Evolutionary conservation across 2,329 filamentous ascomycete species (phyloP), one percentile per base, ranked within the genome.

Genomic region (Ophiognomonia clavigignenti-juglandacearum): DNA sequence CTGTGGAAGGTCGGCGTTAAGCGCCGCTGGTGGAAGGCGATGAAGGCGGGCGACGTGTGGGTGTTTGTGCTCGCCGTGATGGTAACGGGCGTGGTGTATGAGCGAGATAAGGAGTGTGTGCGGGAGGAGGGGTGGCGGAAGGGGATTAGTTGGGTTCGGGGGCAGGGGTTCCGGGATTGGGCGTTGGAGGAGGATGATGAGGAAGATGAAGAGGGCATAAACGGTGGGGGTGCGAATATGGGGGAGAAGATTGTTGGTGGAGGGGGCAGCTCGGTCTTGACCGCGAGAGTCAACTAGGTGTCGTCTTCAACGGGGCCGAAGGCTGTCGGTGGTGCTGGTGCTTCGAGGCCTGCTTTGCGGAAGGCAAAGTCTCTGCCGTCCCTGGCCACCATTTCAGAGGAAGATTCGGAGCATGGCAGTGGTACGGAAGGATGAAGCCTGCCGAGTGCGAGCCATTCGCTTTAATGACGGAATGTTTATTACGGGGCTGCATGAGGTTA

Each of bases 1-100:
- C 66, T 90, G 38, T 97, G 90, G 88, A 95, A 95, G 71, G 88
- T 95, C 0, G 90, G 91, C n/a, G 80, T 86, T 46, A 97, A 97
- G 80, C 74, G 85, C 27, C 79, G 88, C 1, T 89, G 89, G 82
- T 96, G 92, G 89, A 82, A 78, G 54, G 88, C 88, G 10, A 76
- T 93, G 62, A 80, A 77, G 58, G 86, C 88, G 31, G 90, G 90
- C 0, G 92, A 97, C 65, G 80, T 96, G 5, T 79, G 85, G 70
- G 70, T 97, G 4, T 91, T 97, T 60, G 85, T 92, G 14, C 65
- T 82, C 16, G 86, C 88, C 39, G 73, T 96, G 67, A 87, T 88
- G 57, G 66, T 91, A 16, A 81, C 91, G 16, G 88, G 90, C 47
- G 78, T 80, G 8, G 80, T 93, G 2, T 88, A 92, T 59, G 88